Evolutionary conservation across 805 yeast genomes (phyloP).

Genomic region (Ogataea pignaliae): DNA sequence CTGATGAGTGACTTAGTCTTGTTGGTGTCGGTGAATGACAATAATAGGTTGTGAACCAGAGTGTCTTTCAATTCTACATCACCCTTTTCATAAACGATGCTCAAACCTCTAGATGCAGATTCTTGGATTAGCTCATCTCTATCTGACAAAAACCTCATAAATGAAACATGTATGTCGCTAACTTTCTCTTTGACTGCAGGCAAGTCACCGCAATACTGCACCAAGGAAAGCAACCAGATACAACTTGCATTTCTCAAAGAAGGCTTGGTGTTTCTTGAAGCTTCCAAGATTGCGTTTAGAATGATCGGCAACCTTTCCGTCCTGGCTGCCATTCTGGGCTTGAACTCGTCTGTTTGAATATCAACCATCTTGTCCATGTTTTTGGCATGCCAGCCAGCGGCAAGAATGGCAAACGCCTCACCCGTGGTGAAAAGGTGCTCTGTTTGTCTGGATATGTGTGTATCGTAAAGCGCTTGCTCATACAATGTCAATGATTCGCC

Average conservation of each 20-base stretch:
- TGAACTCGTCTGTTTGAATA: conserved; percentile 34
- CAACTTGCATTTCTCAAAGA: conserved; percentile 70
- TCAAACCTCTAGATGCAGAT: conserved; percentile 83
- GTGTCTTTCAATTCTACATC: conserved; percentile 61
- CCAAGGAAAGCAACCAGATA: conserved; percentile 78
- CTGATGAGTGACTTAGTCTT: conserved; percentile 43
- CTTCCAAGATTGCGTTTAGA: conserved; percentile 44
- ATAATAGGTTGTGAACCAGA: conserved; percentile 66
- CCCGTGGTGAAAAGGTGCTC: conserved; percentile 78
- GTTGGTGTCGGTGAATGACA: conserved; percentile 72
- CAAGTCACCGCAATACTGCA: conserved; percentile 63
- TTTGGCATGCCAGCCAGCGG: conserved; percentile 72
- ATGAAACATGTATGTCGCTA: conserved; percentile 63
- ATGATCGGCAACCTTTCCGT: conserved; percentile 26
- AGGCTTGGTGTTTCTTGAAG: conserved; percentile 67
- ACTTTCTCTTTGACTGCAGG: conserved; percentile 37
- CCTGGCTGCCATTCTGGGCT: conserved; percentile 6
- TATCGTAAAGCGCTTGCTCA: conserved; percentile 47
- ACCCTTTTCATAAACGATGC: conserved; percentile 77
- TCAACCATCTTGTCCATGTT: conserved; percentile 51
- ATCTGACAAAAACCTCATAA: conserved; percentile 75
- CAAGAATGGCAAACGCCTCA: conserved; percentile 70
- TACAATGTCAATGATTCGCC: conserved; percentile 25
- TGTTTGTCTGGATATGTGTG: conserved; percentile 64
- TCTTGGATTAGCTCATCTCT: conserved; percentile 88